A percentile compares a stretch with the other conserved stretches of the same genome.
Conservation (phyloP, 257 asterid species). For the Linaria vulgaris region DNA sequence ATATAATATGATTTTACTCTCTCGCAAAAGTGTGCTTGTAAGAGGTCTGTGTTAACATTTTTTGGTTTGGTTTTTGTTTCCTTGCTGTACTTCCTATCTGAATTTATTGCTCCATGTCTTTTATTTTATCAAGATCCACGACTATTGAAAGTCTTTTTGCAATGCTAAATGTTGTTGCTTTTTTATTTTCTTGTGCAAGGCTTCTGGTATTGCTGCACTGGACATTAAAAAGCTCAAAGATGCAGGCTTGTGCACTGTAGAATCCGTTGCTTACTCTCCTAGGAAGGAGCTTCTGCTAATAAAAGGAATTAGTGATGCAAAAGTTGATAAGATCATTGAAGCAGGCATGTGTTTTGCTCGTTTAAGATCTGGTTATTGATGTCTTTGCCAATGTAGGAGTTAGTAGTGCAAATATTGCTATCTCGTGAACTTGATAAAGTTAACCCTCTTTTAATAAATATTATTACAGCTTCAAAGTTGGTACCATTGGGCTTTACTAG, state of each 20-base stretch:
- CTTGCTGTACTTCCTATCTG: not conserved
- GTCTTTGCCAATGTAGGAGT: not conserved
- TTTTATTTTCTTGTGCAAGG: slow-evolving; percentile 40
- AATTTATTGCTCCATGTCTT: not conserved
- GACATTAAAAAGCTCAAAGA: slow-evolving; percentile 92
- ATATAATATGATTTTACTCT: not conserved
- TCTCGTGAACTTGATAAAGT: slow-evolving; percentile 11
- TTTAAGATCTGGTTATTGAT: slow-evolving; percentile 1
- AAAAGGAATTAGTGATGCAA: slow-evolving; percentile 96
- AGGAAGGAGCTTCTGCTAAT: slow-evolving; percentile 91
- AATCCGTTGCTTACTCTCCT: slow-evolving; percentile 86
- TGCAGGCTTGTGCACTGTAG: slow-evolving; percentile 91
- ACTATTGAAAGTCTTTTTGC: not conserved
- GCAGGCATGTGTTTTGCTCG: slow-evolving; percentile 68
- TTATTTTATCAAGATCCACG: not conserved
- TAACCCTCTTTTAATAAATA: slow-evolving; percentile 17
- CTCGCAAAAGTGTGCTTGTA: not conserved
- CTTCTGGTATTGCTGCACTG: slow-evolving; percentile 83
- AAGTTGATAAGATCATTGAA: slow-evolving; percentile 94
- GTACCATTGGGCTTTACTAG: slow-evolving; percentile 97
- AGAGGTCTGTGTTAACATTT: not conserved
- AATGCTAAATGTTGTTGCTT: slow-evolving; percentile 14
- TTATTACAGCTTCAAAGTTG: slow-evolving; percentile 80
- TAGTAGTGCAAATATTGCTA: slow-evolving; percentile 1
- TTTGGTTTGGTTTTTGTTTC: not conserved